Evolutionary conservation across 2,329 filamentous ascomycete genomes (phyloP), one percentile per base, ranked within the genome.

Genomic region (Colletotrichum lentis): DNA sequence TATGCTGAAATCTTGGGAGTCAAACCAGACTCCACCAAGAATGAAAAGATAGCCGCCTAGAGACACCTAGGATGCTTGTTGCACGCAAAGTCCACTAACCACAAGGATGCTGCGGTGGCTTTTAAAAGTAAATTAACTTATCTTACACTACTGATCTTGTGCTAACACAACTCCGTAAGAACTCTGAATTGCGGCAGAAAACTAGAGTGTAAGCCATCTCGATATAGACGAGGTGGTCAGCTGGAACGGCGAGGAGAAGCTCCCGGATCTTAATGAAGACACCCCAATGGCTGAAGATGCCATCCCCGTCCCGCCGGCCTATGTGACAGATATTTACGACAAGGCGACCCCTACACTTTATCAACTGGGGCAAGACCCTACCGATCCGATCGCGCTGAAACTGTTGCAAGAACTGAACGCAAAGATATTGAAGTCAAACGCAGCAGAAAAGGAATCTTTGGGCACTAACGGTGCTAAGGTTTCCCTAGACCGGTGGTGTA

Each of bases 161-260:
- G 18, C 55, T 58, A 16, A 58, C 24, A 35, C 22, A 18, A n/a
- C 18, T 58, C 4, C 22, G 6, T 31, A 58, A 58, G 41, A 37
- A 58, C 55, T 58, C 16, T 14, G 2, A 35, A 16, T 47, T 27
- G 18, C 24, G 0, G 55, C 24, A n/a, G 22, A 56, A 24, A 43
- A 43, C 1, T 3, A 39, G 65, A 2, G 76, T 24, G 20, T 73
- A 75, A 2, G 49, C 70, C 73, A 77, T 75, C 67, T 77, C 73
- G 14, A 76, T 73, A 56, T 72, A 76, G 20, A 76, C 72, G 1
- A 0, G 12, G 8, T 58, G 20, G 10, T 70, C 8, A 6, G 3
- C 24, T 58, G 18, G 41, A 16, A 58, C 2, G 24, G 55, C 18
- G 5, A 53, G 50, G 41, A 46, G 41, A 5, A 37, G 41, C 41